These are phyloP conservation scores for Diaporthe helianthi DNA, from an alignment of 2,329 filamentous ascomycete species.

Conservation along the genomic window DNA sequence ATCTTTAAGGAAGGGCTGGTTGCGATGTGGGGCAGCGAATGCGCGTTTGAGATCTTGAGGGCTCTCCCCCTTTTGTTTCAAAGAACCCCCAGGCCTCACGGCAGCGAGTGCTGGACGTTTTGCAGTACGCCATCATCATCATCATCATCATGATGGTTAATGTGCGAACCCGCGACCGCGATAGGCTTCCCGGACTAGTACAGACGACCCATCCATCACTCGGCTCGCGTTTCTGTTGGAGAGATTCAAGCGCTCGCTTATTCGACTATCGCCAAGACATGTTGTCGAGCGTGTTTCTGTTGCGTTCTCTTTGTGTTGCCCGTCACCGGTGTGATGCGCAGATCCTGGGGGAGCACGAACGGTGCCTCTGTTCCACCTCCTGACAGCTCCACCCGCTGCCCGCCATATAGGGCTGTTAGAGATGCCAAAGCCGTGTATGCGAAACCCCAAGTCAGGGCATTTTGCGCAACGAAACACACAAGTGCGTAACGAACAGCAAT, in stretches of 20 bases:
- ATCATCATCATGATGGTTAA: neutral
- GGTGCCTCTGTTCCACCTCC: conserved; percentile 3
- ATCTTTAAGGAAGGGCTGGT: neutral
- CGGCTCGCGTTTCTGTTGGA: neutral
- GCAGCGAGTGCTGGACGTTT: neutral
- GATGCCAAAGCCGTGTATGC: neutral
- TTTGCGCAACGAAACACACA: neutral
- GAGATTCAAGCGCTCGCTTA: neutral
- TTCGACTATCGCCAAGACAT: neutral
- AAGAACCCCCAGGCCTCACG: neutral
- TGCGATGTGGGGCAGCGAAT: conserved; percentile 12
- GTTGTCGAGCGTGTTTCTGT: conserved; percentile 1
- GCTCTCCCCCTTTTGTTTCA: conserved; percentile 25
- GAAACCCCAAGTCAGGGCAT: neutral
- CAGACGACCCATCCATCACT: neutral
- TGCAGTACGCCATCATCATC: neutral
- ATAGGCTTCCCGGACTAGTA: neutral
- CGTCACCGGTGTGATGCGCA: neutral
- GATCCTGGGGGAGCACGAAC: conserved; percentile 2
- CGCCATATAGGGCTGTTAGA: conserved; percentile 1
- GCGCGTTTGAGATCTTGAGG: conserved; percentile 25
- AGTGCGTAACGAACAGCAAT: neutral
- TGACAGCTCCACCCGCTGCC: neutral
- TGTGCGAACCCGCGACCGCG: neutral
- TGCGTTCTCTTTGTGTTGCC: neutral